Evolutionary conservation across 2,329 filamentous ascomycete species (phyloP).

Genomic region (Pyrenophora graminea): DNA sequence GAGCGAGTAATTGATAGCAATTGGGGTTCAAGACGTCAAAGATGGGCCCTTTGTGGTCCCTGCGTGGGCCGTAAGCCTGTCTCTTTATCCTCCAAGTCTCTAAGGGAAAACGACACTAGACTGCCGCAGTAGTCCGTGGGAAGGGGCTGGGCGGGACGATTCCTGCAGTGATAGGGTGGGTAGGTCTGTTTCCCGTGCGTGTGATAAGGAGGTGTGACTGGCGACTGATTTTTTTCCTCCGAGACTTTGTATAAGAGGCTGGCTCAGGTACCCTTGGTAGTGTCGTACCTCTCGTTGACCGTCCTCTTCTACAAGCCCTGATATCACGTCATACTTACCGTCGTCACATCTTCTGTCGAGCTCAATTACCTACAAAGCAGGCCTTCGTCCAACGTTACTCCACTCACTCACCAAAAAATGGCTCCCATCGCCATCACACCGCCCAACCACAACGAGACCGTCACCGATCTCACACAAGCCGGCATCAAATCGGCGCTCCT

Average conservation of each 20-base stretch:
- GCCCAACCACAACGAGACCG: slow-evolving; percentile 28
- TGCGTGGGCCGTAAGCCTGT: slow-evolving; percentile 8
- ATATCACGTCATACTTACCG: not conserved
- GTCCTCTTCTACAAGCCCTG: not conserved
- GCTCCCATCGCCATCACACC: slow-evolving; percentile 41
- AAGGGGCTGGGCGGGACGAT: slow-evolving; percentile 15
- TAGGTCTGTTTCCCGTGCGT: slow-evolving; percentile 18
- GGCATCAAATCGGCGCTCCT: slow-evolving; percentile 39
- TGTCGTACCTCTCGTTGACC: slow-evolving; percentile 1
- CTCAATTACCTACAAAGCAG: not conserved
- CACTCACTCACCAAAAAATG: slow-evolving; percentile 20
- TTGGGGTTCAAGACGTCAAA: not conserved
- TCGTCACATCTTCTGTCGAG: not conserved
- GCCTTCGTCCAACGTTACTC: too few relatives aligned
- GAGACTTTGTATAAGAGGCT: slow-evolving; percentile 23
- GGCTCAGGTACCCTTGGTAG: slow-evolving; percentile 2
- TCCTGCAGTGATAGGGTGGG: slow-evolving; percentile 10
- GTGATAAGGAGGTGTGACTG: slow-evolving; percentile 38
- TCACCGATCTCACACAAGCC: slow-evolving; percentile 37
- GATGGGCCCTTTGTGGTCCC: slow-evolving; percentile 4
- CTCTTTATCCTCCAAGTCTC: slow-evolving; percentile 21
- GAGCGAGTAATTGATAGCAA: slow-evolving; percentile 3
- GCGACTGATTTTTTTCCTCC: slow-evolving; percentile 18
- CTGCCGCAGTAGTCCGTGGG: slow-evolving; percentile 14
- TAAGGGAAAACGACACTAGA: slow-evolving; percentile 9